A percentile compares a stretch with the other conserved stretches of the same genome.
Conservation (phyloP, 495 filamentous ascomycete species). For the Letharia columbiana region DNA sequence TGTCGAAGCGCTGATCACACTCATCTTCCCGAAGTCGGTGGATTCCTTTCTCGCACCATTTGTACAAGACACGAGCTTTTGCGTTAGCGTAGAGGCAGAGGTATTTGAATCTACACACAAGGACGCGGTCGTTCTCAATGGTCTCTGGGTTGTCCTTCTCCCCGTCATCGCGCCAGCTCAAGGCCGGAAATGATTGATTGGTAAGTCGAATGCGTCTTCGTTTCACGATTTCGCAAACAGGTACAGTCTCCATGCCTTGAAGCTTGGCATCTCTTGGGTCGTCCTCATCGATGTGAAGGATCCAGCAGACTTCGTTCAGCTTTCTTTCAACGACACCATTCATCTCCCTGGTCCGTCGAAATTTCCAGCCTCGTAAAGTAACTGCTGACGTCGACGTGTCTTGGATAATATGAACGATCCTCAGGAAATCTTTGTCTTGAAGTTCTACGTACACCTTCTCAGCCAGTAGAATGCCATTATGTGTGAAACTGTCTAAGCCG, state of each 20-base stretch:
- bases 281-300: slow-evolving; percentile 39
- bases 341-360: slow-evolving; percentile 32
- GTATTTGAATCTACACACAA: slow-evolving; percentile 33
- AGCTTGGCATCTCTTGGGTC: slow-evolving; percentile 32
- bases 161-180: slow-evolving; percentile 28
- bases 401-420: slow-evolving; percentile 33
- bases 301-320: slow-evolving; percentile 47
- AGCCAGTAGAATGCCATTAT: slow-evolving; percentile 24
- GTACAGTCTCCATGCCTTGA: slow-evolving; percentile 40
- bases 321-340: slow-evolving; percentile 35
- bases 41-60: slow-evolving; percentile 24
- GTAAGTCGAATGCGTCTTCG: slow-evolving; percentile 42
- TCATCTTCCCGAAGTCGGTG: slow-evolving; percentile 26
- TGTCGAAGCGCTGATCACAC: slow-evolving; percentile 19
- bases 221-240: slow-evolving; percentile 29
- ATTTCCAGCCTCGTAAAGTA: slow-evolving; percentile 35
- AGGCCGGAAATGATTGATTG: slow-evolving; percentile 38
- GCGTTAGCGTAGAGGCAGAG: slow-evolving; percentile 26
- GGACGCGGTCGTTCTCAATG: slow-evolving; percentile 30
- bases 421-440: slow-evolving; percentile 33
- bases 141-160: slow-evolving; percentile 22
- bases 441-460: slow-evolving; percentile 33
- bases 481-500: slow-evolving; percentile 19
- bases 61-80: slow-evolving; percentile 22
- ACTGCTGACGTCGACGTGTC: slow-evolving; percentile 26